Conservation (phyloP, 1,284 basidiomycete genomes). For the Ganoderma meredithae region DNA sequence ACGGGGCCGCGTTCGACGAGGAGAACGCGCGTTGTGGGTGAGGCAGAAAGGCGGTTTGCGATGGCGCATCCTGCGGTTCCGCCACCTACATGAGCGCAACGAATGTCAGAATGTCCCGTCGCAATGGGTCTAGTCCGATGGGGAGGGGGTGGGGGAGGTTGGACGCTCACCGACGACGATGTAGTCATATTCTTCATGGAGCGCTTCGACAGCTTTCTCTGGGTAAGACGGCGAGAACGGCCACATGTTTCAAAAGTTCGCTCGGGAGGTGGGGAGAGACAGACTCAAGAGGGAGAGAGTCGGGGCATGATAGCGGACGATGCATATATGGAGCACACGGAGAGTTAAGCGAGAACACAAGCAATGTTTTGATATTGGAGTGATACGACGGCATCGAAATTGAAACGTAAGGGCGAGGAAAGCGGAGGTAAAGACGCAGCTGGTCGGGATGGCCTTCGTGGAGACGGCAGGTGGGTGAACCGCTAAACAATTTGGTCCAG, state of each 20-base stretch:
- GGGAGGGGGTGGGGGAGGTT: neutral
- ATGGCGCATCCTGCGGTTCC: slow-evolving; percentile 48
- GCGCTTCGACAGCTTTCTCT: slow-evolving; percentile 19
- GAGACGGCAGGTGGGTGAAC: neutral
- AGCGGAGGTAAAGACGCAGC: neutral
- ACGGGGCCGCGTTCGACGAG: slow-evolving; percentile 46
- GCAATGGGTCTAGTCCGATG: neutral
- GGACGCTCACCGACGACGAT: slow-evolving; percentile 33
- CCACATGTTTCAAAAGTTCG: slow-evolving; percentile 20
- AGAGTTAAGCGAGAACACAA: neutral
- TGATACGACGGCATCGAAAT: neutral
- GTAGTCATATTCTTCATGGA: slow-evolving; percentile 35
- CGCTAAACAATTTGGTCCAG: too few species aligned
- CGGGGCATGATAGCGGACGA: neutral
- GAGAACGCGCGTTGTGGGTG: slow-evolving; percentile 39
- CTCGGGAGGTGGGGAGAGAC: neutral
- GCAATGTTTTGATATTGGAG: neutral
- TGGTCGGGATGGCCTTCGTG: neutral
- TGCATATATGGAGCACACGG: neutral
- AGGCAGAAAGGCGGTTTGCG: slow-evolving; percentile 41
- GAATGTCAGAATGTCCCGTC: neutral
- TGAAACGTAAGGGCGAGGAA: neutral
- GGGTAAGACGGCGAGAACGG: slow-evolving; percentile 25
- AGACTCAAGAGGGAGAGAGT: neutral
- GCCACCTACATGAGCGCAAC: slow-evolving; percentile 28